Base-by-base conservation (phyloP, 1,139 yeast genomes). In the Kodamaea derodonti region DNA sequence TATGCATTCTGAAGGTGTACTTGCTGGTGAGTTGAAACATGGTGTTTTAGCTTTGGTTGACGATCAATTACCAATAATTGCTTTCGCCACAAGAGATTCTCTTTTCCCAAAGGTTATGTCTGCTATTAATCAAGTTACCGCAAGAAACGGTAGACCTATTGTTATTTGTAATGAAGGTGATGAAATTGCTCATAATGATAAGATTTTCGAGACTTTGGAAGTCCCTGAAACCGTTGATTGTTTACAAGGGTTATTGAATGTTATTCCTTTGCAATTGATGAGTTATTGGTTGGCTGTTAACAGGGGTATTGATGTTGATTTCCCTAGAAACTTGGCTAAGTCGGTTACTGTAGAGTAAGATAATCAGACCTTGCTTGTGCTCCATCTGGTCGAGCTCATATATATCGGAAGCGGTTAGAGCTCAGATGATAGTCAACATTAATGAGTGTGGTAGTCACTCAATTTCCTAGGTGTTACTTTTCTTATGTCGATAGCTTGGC, bases 1-100 rank as follows among this genome's bases (percentile, higher is more conserved):
- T 63, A 94, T 92, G 90, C 99, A 94, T 62, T 87, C 97, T 18
- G 99, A 94, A 69, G 99, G 98, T 70, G 96, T 94, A 34, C 79
- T 92, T 48, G 98, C 99, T 18, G 99, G 98, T 60, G 99, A 94
- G 65, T 79, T 94, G 64, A 94, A 94, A 66, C 99, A 94, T 58
- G 99, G 99, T 65, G 96, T 88, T 26, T 77, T 94, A 54, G 99
- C 99, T 3, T 75, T 94, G 46, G 97, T 94, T 44, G 99, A 94
- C 62, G 95, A 86, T 53, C 72, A 84, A 48, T 73, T 94, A 56
- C 98, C 98, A 43, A 87, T 92, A 46, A 84, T 94, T 62, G 95
- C 95, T 10, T 81, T 94, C 64, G 97, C 97, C 36, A 92, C 98
- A n/a, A 79, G 95, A 57, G 99, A 94, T 64, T 86, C 97, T 17